Base-by-base conservation (phyloP, 495 filamentous ascomycete species). In the Clavariopsis aquatica region DNA sequence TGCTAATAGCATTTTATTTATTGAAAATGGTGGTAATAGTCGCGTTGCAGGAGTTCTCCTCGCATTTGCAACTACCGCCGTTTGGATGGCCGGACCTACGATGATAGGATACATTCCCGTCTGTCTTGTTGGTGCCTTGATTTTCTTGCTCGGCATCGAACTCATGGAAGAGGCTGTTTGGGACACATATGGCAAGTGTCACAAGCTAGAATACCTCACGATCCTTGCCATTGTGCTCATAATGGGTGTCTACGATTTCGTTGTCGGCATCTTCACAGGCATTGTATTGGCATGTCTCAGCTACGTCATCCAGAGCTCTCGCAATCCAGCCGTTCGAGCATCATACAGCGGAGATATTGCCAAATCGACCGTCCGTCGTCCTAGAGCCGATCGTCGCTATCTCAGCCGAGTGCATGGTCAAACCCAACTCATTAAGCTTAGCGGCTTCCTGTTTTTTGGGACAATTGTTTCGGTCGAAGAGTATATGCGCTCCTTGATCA, bases 161-260 rank as follows among this genome's bases (percentile, higher is more conserved):
- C 77, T 98, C 20, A 78, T 97, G 68, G 74, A 87, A 53, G 94
- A 98, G 75, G 93, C 95, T 1, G 77, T 98, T 22, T 89, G 90
- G 75, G 85, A 91, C 68, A 93, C 94, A 1, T 89, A 90, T 79
- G 90, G 91, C 29, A 95, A 92, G 75, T 78, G 97, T 9, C 87
- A 92, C 65, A 77, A 79, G 28, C 83, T 95, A 12, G 94, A 98
- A 73, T 98, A 96, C 73, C 70, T 94, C 49, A 98, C 94, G 85
- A 89, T 97, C 57, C 78, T 96, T 57, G 87, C 86, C n/a, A 98
- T 98, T 67, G 91, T 96, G 5, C 79, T 96, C 29, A 89, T 92
- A 20, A 98, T 98, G 95, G 95, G 95, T 5, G 85, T 89, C 26
- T 95, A 92, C 78, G 94, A 98, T 73, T 98, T 98, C 72, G 94